Evolutionary conservation across 2,329 filamentous ascomycete species (phyloP), one percentile per base, ranked within the genome.

Genomic region (Sporothrix mexicana): DNA sequence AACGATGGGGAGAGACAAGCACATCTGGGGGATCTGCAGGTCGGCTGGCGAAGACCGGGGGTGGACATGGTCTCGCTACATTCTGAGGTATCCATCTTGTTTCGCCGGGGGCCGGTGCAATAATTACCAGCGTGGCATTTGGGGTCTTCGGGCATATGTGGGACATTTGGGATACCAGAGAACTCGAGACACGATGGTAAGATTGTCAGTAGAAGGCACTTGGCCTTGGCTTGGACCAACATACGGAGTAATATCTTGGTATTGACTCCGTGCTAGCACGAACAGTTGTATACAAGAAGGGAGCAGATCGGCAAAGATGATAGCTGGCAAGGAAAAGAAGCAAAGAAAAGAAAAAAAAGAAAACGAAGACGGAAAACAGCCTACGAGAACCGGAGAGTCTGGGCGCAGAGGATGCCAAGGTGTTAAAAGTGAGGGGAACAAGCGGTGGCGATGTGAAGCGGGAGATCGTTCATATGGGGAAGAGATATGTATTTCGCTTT

Each of bases 401-500:
- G 61, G 61, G 61, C 41, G 41, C 41, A 20, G 12, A 25, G 20
- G 2, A 7, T 66, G 41, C 61, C 61, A 66, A 66, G 61, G 47
- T 66, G 17, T 25, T 9, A 20, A 66, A 66, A 47, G 20, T 66
- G 61, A 66, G 61, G 61, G 61, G 41, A 59, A 47, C 47, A 20
- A 36, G n/a, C 41, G 47, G 41, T 66, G 61, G 61, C 61, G 20
- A 47, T 43, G 61, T 20, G 36, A 13, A 6, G 55, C 10, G 47
- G 41, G 20, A 47, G 61, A 41, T 47, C 61, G 23, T 9, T 47
- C 41, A 8, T 20, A 64, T 66, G 20, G 41, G 10, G 20, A 6
- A 45, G 47, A 66, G 41, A 47, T 47, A 66, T n/a, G n/a, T 47
- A 23, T 5, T n/a, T 66, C 41, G 2, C 30, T 25, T n/a, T n/a